A percentile compares a stretch with the other conserved stretches of the same genome.
Evolutionary conservation across 2,329 filamentous ascomycete genomes (phyloP).

Genomic region (Alternaria arbusti): DNA sequence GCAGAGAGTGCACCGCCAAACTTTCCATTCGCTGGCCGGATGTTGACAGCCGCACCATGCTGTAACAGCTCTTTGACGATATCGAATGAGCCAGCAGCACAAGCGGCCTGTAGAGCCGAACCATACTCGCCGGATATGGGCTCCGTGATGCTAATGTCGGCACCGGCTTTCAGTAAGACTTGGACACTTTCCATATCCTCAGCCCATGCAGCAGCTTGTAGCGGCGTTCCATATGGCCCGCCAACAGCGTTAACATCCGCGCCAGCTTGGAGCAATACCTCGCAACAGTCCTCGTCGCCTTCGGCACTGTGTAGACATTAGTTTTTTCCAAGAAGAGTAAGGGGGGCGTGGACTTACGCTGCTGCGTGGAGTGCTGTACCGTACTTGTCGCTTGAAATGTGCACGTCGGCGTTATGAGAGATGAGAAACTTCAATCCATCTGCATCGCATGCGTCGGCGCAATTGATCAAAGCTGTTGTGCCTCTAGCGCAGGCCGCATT

Average conservation of each 20-base stretch:
- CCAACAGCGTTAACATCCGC: slow-evolving; percentile 26
- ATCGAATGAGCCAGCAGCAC: slow-evolving; percentile 14
- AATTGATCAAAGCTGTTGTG: slow-evolving; percentile 29
- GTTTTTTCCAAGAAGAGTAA: background rate
- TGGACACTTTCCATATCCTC: slow-evolving; percentile 21
- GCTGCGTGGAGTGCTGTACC: slow-evolving; percentile 31
- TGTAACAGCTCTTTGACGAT: slow-evolving; percentile 22
- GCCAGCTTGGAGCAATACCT: slow-evolving; percentile 24
- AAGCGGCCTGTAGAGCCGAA: slow-evolving; percentile 30
- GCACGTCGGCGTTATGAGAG: slow-evolving; percentile 20
- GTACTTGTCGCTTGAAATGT: slow-evolving; percentile 18
- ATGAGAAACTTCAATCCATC: slow-evolving; percentile 24
- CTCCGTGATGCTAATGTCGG: slow-evolving; percentile 16
- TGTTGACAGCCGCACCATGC: slow-evolving; percentile 22
- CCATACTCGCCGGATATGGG: slow-evolving; percentile 23
- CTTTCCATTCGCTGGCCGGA: slow-evolving; percentile 20
- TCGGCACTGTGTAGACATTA: slow-evolving; percentile 8
- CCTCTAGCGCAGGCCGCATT: slow-evolving; percentile 25
- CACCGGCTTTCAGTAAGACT: slow-evolving; percentile 20
- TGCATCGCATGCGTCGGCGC: slow-evolving; percentile 18
- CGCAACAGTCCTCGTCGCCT: slow-evolving; percentile 21
- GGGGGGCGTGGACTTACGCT: slow-evolving; percentile 12
- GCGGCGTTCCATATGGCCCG: slow-evolving; percentile 22
- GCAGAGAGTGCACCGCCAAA: slow-evolving; percentile 19
- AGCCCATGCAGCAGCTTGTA: slow-evolving; percentile 23